A percentile compares a stretch with the other conserved stretches of the same genome.
phyloP scores from a whole-genome alignment of 805 yeast genomes.

The Candida ponderosae region DNA sequence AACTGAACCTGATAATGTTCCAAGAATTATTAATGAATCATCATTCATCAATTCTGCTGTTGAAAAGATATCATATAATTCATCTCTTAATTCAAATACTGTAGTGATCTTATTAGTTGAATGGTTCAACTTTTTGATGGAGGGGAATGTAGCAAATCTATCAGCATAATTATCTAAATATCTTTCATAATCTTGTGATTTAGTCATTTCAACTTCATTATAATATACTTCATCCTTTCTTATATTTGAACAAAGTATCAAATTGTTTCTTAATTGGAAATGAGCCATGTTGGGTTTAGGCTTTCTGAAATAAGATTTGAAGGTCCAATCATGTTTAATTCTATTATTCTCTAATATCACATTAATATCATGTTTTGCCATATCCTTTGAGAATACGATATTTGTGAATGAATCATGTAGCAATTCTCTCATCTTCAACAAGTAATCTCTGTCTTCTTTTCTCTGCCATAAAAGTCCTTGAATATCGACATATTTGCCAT shows the following conservation, averaged over 20 bases:
- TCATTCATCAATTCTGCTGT: constrained; percentile 34
- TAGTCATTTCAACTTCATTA: constrained; percentile 1
- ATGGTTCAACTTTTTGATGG: constrained; percentile 17
- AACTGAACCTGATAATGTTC: constrained; percentile 48
- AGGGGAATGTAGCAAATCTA: constrained; percentile 1
- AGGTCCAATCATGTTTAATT: constrained; percentile 8
- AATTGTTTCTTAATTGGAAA: constrained; percentile 44
- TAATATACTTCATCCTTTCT: constrained; percentile 4
- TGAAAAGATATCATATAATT: constrained; percentile 30
- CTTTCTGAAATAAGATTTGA: constrained; percentile 28
- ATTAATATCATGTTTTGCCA: constrained; percentile 10
- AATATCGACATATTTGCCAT: constrained; percentile 12
- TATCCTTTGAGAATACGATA: constrained; percentile 14
- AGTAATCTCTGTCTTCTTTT: constrained; percentile 11
- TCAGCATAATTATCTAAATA: too few relatives aligned
- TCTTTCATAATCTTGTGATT: too few relatives aligned
- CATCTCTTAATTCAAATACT: constrained; percentile 27
- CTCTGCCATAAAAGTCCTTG: constrained; percentile 24
- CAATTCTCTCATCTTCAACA: constrained; percentile 14
- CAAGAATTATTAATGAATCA: constrained; percentile 35
- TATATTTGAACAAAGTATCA: constrained; percentile 22
- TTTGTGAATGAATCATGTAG: constrained; percentile 19
- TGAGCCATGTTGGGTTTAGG: constrained; percentile 45
- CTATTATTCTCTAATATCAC: constrained; percentile 2
- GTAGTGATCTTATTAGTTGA: constrained; percentile 18